Conservation (phyloP, 2,329 filamentous ascomycete species). For the Xylaria sp. region DNA sequence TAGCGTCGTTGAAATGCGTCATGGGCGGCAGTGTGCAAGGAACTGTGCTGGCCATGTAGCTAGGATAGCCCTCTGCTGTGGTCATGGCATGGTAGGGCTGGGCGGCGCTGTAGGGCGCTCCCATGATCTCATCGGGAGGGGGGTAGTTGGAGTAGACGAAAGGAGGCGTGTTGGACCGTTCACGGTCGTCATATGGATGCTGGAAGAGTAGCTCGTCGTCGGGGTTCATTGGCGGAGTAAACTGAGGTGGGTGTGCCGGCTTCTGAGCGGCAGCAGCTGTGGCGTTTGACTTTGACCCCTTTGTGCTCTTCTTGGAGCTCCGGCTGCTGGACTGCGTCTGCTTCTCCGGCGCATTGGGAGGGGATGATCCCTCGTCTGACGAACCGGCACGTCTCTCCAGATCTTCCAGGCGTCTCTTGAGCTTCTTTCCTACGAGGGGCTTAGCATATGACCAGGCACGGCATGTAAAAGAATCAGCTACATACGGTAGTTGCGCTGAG, state of each 20-base stretch:
- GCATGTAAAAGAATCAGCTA: conserved; percentile 31
- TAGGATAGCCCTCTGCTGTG: conserved; percentile 62
- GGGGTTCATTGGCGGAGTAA: conserved; percentile 68
- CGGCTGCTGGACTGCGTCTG: conserved; percentile 49
- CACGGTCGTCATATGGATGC: conserved; percentile 69
- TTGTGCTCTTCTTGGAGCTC: conserved; percentile 58
- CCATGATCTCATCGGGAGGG: conserved; percentile 71
- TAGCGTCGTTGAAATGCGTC: conserved; percentile 69
- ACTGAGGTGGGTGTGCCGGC: conserved; percentile 62
- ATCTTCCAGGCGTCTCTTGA: conserved; percentile 88
- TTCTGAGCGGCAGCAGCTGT: conserved; percentile 47
- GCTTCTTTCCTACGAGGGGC: conserved; percentile 79
- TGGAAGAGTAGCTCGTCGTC: conserved; percentile 75
- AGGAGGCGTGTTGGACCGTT: conserved; percentile 76
- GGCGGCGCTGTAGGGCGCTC: conserved; percentile 67
- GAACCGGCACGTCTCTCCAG: conserved; percentile 80
- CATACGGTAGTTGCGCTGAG: conserved; percentile 94
- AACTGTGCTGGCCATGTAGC: conserved; percentile 65
- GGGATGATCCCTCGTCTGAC: conserved; percentile 54
- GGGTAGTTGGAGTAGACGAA: conserved; percentile 76
- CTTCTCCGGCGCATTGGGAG: conserved; percentile 52
- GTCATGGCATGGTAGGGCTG: conserved; percentile 64
- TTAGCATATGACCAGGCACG: conserved; percentile 19
- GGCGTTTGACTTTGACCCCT: conserved; percentile 51
- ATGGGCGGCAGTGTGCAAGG: conserved; percentile 72